Base-by-base conservation (phyloP, 192 early-diverging fungal genomes). In the Chytriomyces sp. region DNA sequence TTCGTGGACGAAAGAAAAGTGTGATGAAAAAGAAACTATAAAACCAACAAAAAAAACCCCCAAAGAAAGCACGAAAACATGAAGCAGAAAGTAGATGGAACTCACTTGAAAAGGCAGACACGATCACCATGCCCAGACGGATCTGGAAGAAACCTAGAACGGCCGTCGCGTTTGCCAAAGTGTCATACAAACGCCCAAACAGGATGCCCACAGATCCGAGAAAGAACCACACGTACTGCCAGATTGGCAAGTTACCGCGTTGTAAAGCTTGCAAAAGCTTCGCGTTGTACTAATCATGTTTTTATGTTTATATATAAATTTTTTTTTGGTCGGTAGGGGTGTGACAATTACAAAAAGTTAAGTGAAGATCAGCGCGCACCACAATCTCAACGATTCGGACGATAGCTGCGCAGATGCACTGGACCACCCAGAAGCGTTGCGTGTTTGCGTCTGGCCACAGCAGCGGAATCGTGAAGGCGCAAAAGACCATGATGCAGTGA, bases 361-460 rank as follows among this genome's bases (percentile, higher is more conserved):
- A 64, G 26, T 24, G 7, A 18, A 64, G 18, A 64, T 59, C 20
- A 59, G 57, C 57, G 5, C 16, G 57, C 20, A 69, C 71, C 71
- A 66, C 59, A 2, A 73, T 73, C 49, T 73, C 71, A 50, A 63
- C 28, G 20, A 73, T 66, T n/a, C 71, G 71, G 3, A 73, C 71
- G 23, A 20, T 9, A 0, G 71, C 71, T 1, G 63, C 59, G 18
- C 35, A 43, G 10, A 73, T 28, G 20, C 53, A 16, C 3, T 73
- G 71, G 18, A 73, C 57, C 10, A 61, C 45, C 71, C 71, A 73
- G 16, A 73, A 20, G 18, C 18, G 35, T 3, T 69, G 20, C 26
- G 59, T 59, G 35, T 18, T 20, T 64, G 11, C 26, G 71, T 10
- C 35, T 57, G n/a, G 24, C 18, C 24, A 20, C 23, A 69, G 26